Evolutionary conservation across 768 basidiomycete genomes (phyloP), one percentile per base, ranked within the genome.

Genomic region (Tylopilus felleus): DNA sequence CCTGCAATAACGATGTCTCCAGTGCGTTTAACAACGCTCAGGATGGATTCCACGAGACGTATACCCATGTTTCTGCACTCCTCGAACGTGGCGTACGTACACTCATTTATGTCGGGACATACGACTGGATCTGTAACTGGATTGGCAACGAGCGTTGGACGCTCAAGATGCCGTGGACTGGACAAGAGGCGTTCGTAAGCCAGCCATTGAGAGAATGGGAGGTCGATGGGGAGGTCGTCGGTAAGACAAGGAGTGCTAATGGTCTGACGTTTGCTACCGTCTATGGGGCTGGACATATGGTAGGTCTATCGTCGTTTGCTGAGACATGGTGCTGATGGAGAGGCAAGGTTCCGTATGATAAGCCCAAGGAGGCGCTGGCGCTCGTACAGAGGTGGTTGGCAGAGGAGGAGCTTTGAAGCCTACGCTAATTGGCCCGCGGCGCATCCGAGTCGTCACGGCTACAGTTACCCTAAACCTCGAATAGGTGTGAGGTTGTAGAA

Each of bases 51-150:
- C 70, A 65, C 47, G 45, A 53, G 41, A 70, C 68, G 0, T 63
- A 65, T 51, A 59, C 60, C 25, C 76, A 80, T 51, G 63, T 80
- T 57, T 65, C 75, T 19, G 68, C 53, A 12, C 79, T 93, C 36
- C 79, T 93, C 9, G 89, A 93, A 54, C 80, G 88, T n/a, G 86
- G 85, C 1, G 71, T 94, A 19, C 80, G 84, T 6, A 73, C 90
- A 33, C 76, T 93, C 39, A 83, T 87, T 44, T 90, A 90, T 58
- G 84, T 84, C 1, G 87, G 87, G 19, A 85, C 82, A 41, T 85
- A 84, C 58, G 86, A 88, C 62, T 89, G 86, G 85, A 85, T 85
- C 56, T 90, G 88, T 65, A 88, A 90, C 65, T 88, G 83, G 81
- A 71, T 88, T 27, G 84, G 85, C 16, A 93, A 92, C 70, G 81